Conservation (phyloP, 2,329 filamentous ascomycete species). For the Monosporascus cannonballus region DNA sequence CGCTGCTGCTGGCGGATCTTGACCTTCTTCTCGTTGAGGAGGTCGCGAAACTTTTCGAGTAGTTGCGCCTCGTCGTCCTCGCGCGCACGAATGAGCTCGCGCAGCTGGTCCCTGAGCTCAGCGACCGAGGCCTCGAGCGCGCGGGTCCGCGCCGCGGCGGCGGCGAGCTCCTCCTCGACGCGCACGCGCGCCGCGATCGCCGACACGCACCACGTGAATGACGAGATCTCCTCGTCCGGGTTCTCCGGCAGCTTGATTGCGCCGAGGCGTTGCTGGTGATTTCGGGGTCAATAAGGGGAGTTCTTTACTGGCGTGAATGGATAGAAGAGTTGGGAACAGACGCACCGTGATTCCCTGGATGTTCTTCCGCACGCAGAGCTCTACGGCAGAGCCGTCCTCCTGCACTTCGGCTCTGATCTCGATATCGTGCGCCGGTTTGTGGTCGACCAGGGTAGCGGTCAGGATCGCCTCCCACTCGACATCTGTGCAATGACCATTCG, state of each 20-base stretch:
- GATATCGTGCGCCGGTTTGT: slow-evolving; percentile 43
- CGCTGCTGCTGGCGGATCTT: slow-evolving; percentile 71
- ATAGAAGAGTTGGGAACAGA: slow-evolving; percentile 9
- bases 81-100: slow-evolving; percentile 61
- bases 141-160: slow-evolving; percentile 36
- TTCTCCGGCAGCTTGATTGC: slow-evolving; percentile 51
- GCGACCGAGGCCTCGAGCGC: slow-evolving; percentile 49
- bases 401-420: slow-evolving; percentile 55
- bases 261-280: slow-evolving; percentile 60
- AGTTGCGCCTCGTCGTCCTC: slow-evolving; percentile 60
- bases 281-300: background rate
- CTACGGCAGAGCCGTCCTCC: slow-evolving; percentile 43
- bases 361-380: slow-evolving; percentile 58
- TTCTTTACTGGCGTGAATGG: slow-evolving; percentile 1
- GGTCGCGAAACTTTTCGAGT: slow-evolving; percentile 61
- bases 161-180: slow-evolving; percentile 36
- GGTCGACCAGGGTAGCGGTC: slow-evolving; percentile 47
- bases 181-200: slow-evolving; percentile 44
- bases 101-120: slow-evolving; percentile 56
- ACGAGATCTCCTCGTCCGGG: slow-evolving; percentile 52
- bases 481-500: slow-evolving; percentile 48
- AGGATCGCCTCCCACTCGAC: slow-evolving; percentile 64
- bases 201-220: slow-evolving; percentile 65
- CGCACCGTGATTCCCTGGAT: slow-evolving; percentile 63
- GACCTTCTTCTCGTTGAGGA: slow-evolving; percentile 74